Percentiles rank a stretch among this genome's conserved stretches.
phyloP scores from a whole-genome alignment of 2,329 filamentous ascomycete species.

The Neofusicoccum kwambonambiense region DNA sequence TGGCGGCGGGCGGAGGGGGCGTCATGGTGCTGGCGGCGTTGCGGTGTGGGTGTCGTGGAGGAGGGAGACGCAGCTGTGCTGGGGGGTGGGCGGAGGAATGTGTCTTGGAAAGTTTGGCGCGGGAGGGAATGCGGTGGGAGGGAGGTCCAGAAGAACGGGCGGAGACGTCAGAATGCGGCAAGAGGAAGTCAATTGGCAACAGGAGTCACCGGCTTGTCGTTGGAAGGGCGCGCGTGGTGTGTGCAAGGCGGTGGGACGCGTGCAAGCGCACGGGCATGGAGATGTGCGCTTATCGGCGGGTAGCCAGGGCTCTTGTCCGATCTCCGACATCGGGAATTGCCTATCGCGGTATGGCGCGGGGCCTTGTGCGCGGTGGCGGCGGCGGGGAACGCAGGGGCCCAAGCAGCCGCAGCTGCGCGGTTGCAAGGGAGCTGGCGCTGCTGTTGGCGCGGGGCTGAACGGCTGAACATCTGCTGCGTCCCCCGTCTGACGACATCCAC shows the following conservation, averaged over 20 bases:
- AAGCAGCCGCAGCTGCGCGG: not conserved
- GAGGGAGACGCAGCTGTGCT: not conserved
- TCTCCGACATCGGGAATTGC: slow-evolving; percentile 4
- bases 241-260: not conserved
- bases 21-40: not conserved
- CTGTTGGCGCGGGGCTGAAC: too few relatives aligned
- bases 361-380: not conserved
- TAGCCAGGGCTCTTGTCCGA: slow-evolving; percentile 8
- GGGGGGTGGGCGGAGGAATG: not conserved
- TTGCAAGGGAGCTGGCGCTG: not conserved
- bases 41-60: not conserved
- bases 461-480: too few relatives aligned
- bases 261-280: not conserved
- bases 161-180: not conserved
- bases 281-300: slow-evolving; percentile 14
- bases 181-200: slow-evolving; percentile 1
- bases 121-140: not conserved
- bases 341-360: slow-evolving; percentile 1
- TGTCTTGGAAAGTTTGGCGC: not conserved
- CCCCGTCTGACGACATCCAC: not conserved
- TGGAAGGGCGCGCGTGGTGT: not conserved
- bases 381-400: not conserved
- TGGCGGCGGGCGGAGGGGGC: not conserved
- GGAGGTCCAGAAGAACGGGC: not conserved
- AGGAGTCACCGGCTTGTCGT: not conserved